Base-by-base conservation (phyloP, 2,329 filamentous ascomycete species). In the Gremmenia infestans region DNA sequence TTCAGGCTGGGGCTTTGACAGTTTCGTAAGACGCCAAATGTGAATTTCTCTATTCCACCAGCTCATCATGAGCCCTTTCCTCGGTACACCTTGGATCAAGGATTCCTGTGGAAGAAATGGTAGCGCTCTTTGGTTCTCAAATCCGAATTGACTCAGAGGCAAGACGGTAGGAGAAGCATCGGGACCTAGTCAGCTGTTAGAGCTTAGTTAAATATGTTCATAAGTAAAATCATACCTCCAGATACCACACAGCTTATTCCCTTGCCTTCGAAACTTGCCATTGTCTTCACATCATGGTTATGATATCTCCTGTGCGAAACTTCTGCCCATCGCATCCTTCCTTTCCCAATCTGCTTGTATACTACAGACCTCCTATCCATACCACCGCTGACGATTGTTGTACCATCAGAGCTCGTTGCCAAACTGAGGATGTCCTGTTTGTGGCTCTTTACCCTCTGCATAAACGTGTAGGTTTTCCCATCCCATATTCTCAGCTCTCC, bases 401-500 rank as follows among this genome's bases (percentile, higher is more conserved):
- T 83, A 15, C 93, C 93, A 68, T 96, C 89, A 5, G 81, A 79
- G 67, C 88, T 95, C 32, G 86, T 82, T 2, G 90, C 86, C n/a
- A 99, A 78, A 68, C 92, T 93, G 57, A 99, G 78, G 4, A 96
- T 87, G 72, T 99, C 94, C 46, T 93, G 90, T 63, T 90, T 86
- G 69, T 99, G 94, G 25, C 87, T 86, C 67, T 91, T 86, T 53
- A 99, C 83, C 50, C 92, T 82, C 69, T 99, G 94, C 37, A 85
- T 81, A 65, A 96, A 84, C 4, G 91, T 92, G 71, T 93, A 96
- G 52, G 90, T 96, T 74, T 89, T 92, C 54, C 91, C 90, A 69
- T 96, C 91, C 88, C 92, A 99, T 68, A 97, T 89, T 62, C 90
- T 86, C 42, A 99, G 80, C 70, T 97, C 91, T 35, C 94, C 94